A percentile compares a stretch with the other conserved stretches of the same genome.
phyloP scores from a whole-genome alignment of 192 early-diverging fungal genomes.

The Paraglomus occultum region DNA sequence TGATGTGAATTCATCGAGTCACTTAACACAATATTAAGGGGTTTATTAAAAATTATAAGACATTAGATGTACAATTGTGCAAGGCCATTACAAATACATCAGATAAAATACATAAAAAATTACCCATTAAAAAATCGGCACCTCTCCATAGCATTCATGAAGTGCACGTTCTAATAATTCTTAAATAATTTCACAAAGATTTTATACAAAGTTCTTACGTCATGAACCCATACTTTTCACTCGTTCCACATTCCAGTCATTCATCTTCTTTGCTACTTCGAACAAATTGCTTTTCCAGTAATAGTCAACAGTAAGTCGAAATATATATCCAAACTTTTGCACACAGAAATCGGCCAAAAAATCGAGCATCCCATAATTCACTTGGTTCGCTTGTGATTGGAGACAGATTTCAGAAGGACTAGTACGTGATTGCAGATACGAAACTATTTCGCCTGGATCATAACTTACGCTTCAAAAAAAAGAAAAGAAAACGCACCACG shows the following conservation, averaged over 20 bases:
- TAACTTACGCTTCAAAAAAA: slow-evolving; percentile 29
- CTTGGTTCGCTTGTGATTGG: slow-evolving; percentile 28
- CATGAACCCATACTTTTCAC: slow-evolving; percentile 1
- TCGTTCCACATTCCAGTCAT: slow-evolving; percentile 37
- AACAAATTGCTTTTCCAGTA: slow-evolving; percentile 44
- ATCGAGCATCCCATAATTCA: slow-evolving; percentile 33
- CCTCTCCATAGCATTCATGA: no score
- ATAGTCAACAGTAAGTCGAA: slow-evolving; percentile 38
- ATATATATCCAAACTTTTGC: slow-evolving; percentile 38
- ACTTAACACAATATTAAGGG: no score
- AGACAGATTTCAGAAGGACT: slow-evolving; percentile 27
- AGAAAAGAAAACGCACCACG: neutral
- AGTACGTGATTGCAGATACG: slow-evolving; percentile 19
- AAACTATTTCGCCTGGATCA: slow-evolving; percentile 30
- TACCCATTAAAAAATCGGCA: no score
- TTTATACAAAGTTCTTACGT: no score
- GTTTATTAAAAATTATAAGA: no score
- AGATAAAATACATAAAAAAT: no score
- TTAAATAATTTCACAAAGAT: no score
- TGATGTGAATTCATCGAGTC: no score
- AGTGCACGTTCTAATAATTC: no score
- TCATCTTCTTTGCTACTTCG: slow-evolving; percentile 32
- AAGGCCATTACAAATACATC: no score
- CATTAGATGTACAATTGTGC: no score
- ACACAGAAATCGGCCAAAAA: slow-evolving; percentile 31